These are phyloP conservation scores for Coniochaeta sp. DNA, from an alignment of 2,329 filamentous ascomycete genomes.

Conservation along the genomic window DNA sequence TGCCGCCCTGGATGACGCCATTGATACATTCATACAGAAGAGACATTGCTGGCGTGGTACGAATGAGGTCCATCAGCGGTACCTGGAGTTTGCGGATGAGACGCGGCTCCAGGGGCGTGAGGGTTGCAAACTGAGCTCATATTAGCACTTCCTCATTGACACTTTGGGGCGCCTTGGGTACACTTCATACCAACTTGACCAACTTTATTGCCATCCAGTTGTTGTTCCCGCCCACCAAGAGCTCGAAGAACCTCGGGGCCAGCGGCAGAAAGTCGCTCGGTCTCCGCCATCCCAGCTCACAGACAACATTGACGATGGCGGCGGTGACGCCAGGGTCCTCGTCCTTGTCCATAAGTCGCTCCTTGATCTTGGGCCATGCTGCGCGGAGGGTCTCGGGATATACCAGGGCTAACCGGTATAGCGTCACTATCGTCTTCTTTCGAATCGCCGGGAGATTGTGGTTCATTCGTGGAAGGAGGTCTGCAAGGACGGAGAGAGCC, in stretches of 20 bases:
- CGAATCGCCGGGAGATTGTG: slow-evolving; percentile 81
- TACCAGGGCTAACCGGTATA: slow-evolving; percentile 90
- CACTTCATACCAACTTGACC: slow-evolving; percentile 70
- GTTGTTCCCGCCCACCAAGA: slow-evolving; percentile 85
- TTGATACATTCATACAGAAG: slow-evolving; percentile 97
- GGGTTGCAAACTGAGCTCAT: slow-evolving; percentile 68
- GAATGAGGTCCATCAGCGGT: slow-evolving; percentile 85
- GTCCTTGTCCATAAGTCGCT: slow-evolving; percentile 79
- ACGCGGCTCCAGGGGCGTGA: slow-evolving; percentile 87
- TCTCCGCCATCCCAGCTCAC: slow-evolving; percentile 88
- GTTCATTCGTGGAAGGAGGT: slow-evolving; percentile 76
- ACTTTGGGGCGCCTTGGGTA: neutral
- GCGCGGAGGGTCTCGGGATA: slow-evolving; percentile 89
- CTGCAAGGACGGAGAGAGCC: slow-evolving; percentile 79
- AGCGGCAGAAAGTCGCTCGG: slow-evolving; percentile 91
- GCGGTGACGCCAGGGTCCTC: slow-evolving; percentile 93
- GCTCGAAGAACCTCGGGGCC: slow-evolving; percentile 83
- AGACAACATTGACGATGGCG: slow-evolving; percentile 93
- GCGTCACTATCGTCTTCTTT: slow-evolving; percentile 92
- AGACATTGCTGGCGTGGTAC: slow-evolving; percentile 96
- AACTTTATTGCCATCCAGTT: slow-evolving; percentile 99
- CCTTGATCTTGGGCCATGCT: slow-evolving; percentile 97
- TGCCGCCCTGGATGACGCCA: slow-evolving; percentile 94
- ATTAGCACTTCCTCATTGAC: slow-evolving; percentile 11
- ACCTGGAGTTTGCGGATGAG: slow-evolving; percentile 86